These are phyloP conservation scores for Claviceps spartinae DNA, from an alignment of 2,329 filamentous ascomycete genomes.

Conservation along the genomic window DNA sequence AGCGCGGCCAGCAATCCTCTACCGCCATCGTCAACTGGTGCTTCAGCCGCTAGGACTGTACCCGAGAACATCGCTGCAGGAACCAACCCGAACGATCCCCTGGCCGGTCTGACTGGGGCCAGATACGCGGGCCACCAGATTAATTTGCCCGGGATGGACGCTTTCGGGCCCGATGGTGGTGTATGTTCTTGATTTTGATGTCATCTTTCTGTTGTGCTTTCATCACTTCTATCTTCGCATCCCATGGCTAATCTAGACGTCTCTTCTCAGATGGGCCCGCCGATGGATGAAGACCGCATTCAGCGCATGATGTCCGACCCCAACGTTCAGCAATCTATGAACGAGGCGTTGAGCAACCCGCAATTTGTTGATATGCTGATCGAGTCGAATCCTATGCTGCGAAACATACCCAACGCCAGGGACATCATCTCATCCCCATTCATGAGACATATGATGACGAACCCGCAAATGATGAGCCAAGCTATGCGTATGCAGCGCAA, in stretches of 20 bases:
- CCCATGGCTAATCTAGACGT: slow-evolving; percentile 12
- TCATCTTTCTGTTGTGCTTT: not conserved
- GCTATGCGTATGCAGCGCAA: slow-evolving; percentile 72
- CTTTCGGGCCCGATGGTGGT: slow-evolving; percentile 89
- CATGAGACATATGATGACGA: slow-evolving; percentile 85
- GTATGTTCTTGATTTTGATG: slow-evolving; percentile 40
- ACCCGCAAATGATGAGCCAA: slow-evolving; percentile 70
- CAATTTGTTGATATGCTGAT: slow-evolving; percentile 90
- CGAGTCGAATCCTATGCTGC: slow-evolving; percentile 72
- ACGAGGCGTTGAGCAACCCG: slow-evolving; percentile 93
- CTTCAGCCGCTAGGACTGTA: slow-evolving; percentile 32
- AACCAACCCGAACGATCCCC: slow-evolving; percentile 65
- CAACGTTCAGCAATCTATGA: slow-evolving; percentile 73
- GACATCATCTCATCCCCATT: slow-evolving; percentile 80
- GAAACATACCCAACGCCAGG: slow-evolving; percentile 60
- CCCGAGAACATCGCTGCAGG: slow-evolving; percentile 70
- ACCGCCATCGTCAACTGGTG: slow-evolving; percentile 27
- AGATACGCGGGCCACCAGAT: slow-evolving; percentile 78
- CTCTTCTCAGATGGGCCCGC: slow-evolving; percentile 66
- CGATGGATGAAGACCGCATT: slow-evolving; percentile 67
- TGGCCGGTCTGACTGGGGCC: slow-evolving; percentile 83
- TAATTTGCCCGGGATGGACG: slow-evolving; percentile 71
- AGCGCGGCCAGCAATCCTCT: slow-evolving; percentile 75
- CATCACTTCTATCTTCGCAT: not conserved
- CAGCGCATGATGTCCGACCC: slow-evolving; percentile 80